Conservation (phyloP, 345 rosid genomes). For the Boechera divaricarpa region DNA sequence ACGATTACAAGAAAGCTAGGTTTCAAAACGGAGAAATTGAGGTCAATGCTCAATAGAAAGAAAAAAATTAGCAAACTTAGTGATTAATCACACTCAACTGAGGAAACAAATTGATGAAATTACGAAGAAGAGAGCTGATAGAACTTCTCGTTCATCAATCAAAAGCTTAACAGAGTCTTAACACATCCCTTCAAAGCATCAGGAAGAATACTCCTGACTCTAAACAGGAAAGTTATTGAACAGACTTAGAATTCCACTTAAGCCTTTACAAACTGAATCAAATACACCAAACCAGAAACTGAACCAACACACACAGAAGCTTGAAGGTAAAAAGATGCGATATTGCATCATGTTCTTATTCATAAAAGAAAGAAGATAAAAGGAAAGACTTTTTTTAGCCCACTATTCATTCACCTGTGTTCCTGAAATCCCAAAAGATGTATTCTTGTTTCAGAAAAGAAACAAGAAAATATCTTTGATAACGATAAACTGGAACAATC, state of each 20-base stretch:
- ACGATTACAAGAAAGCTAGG: not conserved
- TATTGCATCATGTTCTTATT: conserved; percentile 36
- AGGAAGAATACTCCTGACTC: conserved; percentile 5
- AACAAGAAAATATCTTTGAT: conserved; percentile 44
- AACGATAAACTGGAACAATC: conserved; percentile 39
- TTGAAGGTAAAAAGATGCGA: conserved; percentile 24
- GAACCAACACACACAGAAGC: conserved; percentile 20
- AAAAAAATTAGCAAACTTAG: no score
- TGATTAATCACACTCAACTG: not conserved
- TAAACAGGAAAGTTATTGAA: conserved; percentile 1
- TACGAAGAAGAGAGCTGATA: not conserved
- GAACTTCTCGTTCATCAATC: conserved; percentile 23
- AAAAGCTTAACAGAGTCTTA: conserved; percentile 28
- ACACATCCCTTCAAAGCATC: not conserved
- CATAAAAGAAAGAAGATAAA: conserved; percentile 6
- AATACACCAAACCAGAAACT: conserved; percentile 13
- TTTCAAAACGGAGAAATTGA: not conserved
- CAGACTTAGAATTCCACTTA: conserved; percentile 1
- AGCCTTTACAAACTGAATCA: conserved; percentile 23
- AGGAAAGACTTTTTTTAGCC: conserved; percentile 13
- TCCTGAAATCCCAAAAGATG: not conserved
- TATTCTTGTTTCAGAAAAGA: conserved; percentile 26
- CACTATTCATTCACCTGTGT: conserved; percentile 15
- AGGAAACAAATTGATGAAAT: not conserved
- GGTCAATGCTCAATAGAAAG: not conserved